Evolutionary conservation across 768 basidiomycete genomes (phyloP).

Genomic region (Lyophyllum atratum): DNA sequence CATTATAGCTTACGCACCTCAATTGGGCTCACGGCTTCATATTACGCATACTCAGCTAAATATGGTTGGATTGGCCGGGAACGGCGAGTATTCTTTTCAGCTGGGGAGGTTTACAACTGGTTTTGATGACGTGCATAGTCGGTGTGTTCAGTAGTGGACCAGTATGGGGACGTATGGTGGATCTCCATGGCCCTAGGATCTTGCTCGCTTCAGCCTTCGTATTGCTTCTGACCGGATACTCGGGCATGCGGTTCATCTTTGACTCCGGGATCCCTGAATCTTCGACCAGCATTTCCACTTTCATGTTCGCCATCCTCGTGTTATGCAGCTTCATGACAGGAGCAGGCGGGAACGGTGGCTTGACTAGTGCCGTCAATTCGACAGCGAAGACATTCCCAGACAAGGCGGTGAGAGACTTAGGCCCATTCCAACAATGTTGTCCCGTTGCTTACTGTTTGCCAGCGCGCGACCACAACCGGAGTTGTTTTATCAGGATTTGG

Average conservation of each 20-base stretch:
- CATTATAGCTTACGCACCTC: conserved; percentile 76
- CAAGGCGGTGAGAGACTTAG: conserved; percentile 50
- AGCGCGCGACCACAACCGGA: conserved; percentile 78
- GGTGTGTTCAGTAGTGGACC: conserved; percentile 81
- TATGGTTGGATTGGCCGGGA: conserved; percentile 76
- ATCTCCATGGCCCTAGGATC: conserved; percentile 71
- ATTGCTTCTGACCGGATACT: conserved; percentile 70
- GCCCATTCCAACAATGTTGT: neutral
- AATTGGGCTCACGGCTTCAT: conserved; percentile 71
- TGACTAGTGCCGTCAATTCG: conserved; percentile 70
- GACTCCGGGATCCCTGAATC: neutral
- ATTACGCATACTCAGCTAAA: conserved; percentile 84
- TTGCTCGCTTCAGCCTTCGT: conserved; percentile 61
- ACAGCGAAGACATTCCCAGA: conserved; percentile 88
- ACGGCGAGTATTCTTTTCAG: conserved; percentile 40
- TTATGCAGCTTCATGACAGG: conserved; percentile 75
- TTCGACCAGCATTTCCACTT: conserved; percentile 52
- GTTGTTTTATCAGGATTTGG: conserved; percentile 90
- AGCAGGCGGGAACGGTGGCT: conserved; percentile 71
- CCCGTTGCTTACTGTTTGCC: neutral
- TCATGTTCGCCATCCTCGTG: conserved; percentile 53
- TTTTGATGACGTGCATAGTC: conserved; percentile 38
- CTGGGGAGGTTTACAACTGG: neutral
- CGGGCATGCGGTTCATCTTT: conserved; percentile 62
- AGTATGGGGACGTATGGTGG: conserved; percentile 78